A percentile compares a stretch with the other conserved stretches of the same genome.
phyloP scores from a whole-genome alignment of 371 early-diverging fungal genomes.

The Basidiobolus meristosporus region DNA sequence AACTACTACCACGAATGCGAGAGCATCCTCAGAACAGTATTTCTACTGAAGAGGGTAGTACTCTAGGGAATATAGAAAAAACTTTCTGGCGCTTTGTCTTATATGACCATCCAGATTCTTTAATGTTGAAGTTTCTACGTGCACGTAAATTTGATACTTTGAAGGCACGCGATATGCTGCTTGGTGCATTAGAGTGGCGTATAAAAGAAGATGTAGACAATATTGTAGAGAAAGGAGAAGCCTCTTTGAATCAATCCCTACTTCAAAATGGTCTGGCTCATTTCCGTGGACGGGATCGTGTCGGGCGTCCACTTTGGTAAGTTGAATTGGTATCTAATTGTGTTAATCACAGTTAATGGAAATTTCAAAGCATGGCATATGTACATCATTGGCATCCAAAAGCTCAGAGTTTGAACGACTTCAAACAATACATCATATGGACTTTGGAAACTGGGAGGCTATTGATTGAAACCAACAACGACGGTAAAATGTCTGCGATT shows the following conservation, averaged over 20 bases:
- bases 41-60: too few relatives aligned
- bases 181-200: slow-evolving; percentile 43
- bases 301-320: slow-evolving; percentile 36
- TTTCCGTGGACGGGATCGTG: slow-evolving; percentile 32
- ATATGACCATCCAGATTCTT: slow-evolving; percentile 43
- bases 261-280: slow-evolving; percentile 28
- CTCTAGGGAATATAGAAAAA: too few relatives aligned
- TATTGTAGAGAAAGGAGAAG: slow-evolving; percentile 34
- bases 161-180: slow-evolving; percentile 38
- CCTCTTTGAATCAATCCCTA: slow-evolving; percentile 15
- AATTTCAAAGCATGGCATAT: slow-evolving; percentile 27
- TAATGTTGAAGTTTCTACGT: slow-evolving; percentile 44
- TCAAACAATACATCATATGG: slow-evolving; percentile 42
- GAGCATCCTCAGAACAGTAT: too few relatives aligned
- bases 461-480: slow-evolving; percentile 41
- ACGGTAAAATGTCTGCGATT: slow-evolving; percentile 55
- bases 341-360: neutral
- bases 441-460: slow-evolving; percentile 65
- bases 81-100: slow-evolving; percentile 23
- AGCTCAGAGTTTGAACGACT: slow-evolving; percentile 27
- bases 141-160: slow-evolving; percentile 61
- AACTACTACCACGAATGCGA: too few relatives aligned
- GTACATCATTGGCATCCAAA: slow-evolving; percentile 29
- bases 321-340: slow-evolving; percentile 5
- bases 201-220: slow-evolving; percentile 24